Conservation (phyloP, 305 asterid genomes). For the Fraxinus latifolia region DNA sequence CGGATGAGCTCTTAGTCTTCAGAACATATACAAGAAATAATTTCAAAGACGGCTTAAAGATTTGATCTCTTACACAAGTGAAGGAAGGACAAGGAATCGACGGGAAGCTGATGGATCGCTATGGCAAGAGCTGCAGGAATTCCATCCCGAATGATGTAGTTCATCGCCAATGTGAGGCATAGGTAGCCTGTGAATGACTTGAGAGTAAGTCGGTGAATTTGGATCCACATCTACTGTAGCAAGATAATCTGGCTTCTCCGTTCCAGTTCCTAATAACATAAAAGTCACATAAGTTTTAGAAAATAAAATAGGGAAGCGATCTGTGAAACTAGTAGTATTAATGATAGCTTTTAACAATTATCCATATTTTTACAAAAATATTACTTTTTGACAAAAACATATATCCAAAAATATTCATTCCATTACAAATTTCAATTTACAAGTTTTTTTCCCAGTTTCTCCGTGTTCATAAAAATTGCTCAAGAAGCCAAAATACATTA, state of each 20-base stretch:
- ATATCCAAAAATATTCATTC: background rate
- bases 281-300: background rate
- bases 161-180: conserved; percentile 87
- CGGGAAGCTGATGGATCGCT: conserved; percentile 70
- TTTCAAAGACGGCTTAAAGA: background rate
- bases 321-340: background rate
- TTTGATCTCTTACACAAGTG: conserved; percentile 58
- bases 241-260: conserved; percentile 81
- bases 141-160: conserved; percentile 97
- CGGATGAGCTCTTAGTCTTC: background rate
- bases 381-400: background rate
- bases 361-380: background rate
- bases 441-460: background rate
- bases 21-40: background rate
- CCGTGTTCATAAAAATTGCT: background rate
- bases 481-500: background rate
- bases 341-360: background rate
- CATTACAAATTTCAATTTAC: background rate
- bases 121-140: conserved; percentile 94
- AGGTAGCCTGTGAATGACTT: conserved; percentile 87
- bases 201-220: conserved; percentile 63
- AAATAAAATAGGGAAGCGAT: background rate
- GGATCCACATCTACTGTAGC: conserved; percentile 89
- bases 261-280: conserved; percentile 61
- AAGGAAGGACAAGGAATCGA: conserved; percentile 79